phyloP scores from a whole-genome alignment of 2,329 filamentous ascomycete genomes.

The Fusarium compactum region DNA sequence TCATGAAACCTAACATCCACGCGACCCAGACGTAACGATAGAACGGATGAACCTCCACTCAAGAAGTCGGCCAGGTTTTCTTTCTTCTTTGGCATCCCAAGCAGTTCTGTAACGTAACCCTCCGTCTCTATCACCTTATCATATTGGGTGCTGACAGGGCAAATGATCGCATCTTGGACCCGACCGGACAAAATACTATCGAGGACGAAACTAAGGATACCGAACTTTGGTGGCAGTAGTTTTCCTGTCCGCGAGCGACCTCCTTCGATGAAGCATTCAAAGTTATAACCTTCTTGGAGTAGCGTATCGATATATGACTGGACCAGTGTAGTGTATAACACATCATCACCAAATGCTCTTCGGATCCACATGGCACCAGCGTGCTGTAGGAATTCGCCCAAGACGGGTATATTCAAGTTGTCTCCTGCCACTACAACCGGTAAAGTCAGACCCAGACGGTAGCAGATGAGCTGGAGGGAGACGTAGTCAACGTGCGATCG shows the following conservation, averaged over 20 bases:
- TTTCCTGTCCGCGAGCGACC: constrained; percentile 94
- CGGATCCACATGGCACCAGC: constrained; percentile 98
- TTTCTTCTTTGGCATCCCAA: constrained; percentile 94
- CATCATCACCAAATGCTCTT: constrained; percentile 90
- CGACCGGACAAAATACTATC: constrained; percentile 90
- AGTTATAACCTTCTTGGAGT: constrained; percentile 89
- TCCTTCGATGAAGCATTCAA: constrained; percentile 98
- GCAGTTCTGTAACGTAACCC: constrained; percentile 92
- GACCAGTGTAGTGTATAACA: constrained; percentile 90
- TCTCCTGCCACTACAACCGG: constrained; percentile 95
- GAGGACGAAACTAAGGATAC: constrained; percentile 90
- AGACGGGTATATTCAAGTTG: constrained; percentile 92
- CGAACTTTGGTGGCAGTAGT: constrained; percentile 92
- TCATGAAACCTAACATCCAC: constrained; percentile 97
- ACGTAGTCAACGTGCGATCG: constrained; percentile 97
- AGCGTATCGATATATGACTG: constrained; percentile 96
- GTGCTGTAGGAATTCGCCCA: constrained; percentile 92
- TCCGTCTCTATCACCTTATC: constrained; percentile 99
- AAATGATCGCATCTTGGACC: constrained; percentile 91
- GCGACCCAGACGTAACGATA: constrained; percentile 88
- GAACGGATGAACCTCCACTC: constrained; percentile 83
- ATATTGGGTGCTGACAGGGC: constrained; percentile 96
- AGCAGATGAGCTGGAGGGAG: constrained; percentile 94
- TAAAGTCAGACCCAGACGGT: constrained; percentile 86
- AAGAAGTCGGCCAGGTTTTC: constrained; percentile 93